Evolutionary conservation across 495 filamentous ascomycete genomes (phyloP), one percentile per base, ranked within the genome.

Genomic region (Tetracladium setigerum): DNA sequence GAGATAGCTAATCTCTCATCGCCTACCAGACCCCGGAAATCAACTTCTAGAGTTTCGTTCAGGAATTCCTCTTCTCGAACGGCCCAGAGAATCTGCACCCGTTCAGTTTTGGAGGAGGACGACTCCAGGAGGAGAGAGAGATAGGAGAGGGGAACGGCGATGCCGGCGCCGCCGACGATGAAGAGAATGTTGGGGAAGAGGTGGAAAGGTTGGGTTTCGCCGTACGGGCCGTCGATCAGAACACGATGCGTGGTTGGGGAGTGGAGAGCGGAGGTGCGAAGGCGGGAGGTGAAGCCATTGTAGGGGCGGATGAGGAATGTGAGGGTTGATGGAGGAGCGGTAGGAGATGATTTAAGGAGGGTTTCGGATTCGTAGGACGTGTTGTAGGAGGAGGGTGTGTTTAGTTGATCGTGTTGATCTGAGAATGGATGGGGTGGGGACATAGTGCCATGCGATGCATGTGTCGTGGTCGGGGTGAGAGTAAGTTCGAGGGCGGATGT

Each of bases 151-250:
- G 71, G 64, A 0, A 69, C 74, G 0, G 78, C 72, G 36, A 83
- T 75, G 0, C 80, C 80, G 3, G 73, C 76, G 0, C 80, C 80
- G 4, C 80, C 79, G 3, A 68, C 76, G 13, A 84, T 67, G n/a
- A 82, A 65, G 8, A 82, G 52, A 12, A 80, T 62, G 2, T 67
- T 70, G 22, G 76, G 67, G 47, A 70, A 79, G 5, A 60, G 58
- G 53, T 70, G 69, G 0, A 81, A 46, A 0, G 72, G 70, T 13
- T 62, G 63, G 12, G 61, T 60, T 34, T 71, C 57, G 4, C 79
- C 78, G 50, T 84, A 83, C 1, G 80, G 76, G 0, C 79, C 79
- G 50, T 83, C 80, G 6, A 81, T 62, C 0, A 82, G 60, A 32
- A 73, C 62, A 0, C 47, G 60, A 5, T 56, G 41, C 5, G 11